Conservation (phyloP, 495 filamentous ascomycete species). For the Penicillium cinerascens region DNA sequence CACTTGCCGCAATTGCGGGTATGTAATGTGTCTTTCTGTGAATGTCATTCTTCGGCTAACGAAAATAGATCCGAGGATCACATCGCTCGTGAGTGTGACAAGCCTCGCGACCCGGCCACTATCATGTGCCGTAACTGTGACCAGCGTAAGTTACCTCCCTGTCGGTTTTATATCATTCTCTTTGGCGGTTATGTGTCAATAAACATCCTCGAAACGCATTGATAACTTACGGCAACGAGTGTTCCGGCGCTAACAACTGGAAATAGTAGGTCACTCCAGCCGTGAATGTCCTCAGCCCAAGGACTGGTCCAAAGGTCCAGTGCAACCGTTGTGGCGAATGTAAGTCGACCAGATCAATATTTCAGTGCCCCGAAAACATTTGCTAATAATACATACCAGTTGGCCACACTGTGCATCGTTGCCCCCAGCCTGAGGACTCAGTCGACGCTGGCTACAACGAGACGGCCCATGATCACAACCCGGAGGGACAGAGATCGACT, state of each 20-base stretch:
- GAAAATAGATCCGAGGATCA: constrained; percentile 47
- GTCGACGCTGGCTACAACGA: not conserved
- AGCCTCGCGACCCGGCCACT: constrained; percentile 46
- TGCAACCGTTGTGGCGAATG: constrained; percentile 73
- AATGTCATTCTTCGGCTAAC: constrained; percentile 11
- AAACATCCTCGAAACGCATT: no score
- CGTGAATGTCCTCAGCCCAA: constrained; percentile 74
- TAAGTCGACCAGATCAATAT: constrained; percentile 40
- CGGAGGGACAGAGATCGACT: not conserved
- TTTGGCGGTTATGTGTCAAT: no score
- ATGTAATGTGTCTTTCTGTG: constrained; percentile 9
- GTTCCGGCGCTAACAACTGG: no score
- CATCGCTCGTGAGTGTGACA: constrained; percentile 51
- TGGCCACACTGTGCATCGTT: constrained; percentile 65
- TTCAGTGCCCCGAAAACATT: not conserved
- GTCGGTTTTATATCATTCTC: no score
- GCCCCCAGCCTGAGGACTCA: constrained; percentile 41
- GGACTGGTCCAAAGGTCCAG: constrained; percentile 70
- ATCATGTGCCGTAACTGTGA: constrained; percentile 73
- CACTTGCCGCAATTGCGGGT: constrained; percentile 65
- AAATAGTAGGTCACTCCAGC: constrained; percentile 62
- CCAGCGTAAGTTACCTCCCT: constrained; percentile 45
- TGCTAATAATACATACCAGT: constrained; percentile 37
- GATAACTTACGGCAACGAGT: no score
- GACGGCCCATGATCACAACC: not conserved